Evolutionary conservation across 805 yeast species (phyloP).

Genomic region (Wickerhamiella parazyma): DNA sequence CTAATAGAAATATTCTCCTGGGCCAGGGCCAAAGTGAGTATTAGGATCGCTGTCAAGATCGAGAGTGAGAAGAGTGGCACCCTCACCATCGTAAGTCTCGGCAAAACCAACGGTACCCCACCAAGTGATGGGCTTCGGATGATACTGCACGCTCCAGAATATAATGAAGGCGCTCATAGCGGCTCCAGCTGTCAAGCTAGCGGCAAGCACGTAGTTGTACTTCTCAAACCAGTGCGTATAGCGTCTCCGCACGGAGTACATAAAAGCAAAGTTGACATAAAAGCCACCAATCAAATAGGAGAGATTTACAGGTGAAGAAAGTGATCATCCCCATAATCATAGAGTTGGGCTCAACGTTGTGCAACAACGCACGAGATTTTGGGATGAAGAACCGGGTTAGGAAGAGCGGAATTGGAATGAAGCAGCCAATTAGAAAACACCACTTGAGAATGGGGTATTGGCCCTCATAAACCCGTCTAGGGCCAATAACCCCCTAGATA

Average conservation of each 20-base stretch:
- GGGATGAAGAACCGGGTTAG: conserved; percentile 17
- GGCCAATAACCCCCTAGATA: conserved; percentile 44
- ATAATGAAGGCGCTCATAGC: conserved; percentile 45
- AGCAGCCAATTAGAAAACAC: conserved; percentile 46
- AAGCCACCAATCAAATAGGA: conserved; percentile 12
- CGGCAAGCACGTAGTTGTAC: conserved; percentile 38
- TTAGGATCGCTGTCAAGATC: too few relatives aligned
- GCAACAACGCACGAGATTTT: conserved; percentile 3
- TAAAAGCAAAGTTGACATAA: conserved; percentile 12
- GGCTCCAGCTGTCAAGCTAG: conserved; percentile 45
- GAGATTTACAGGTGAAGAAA: conserved; percentile 17
- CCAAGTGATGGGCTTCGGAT: conserved; percentile 36
- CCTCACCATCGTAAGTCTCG: too few relatives aligned
- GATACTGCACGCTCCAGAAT: conserved; percentile 37
- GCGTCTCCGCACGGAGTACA: conserved; percentile 29
- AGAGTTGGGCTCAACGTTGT: conserved; percentile 37
- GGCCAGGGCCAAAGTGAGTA: too few relatives aligned
- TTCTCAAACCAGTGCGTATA: conserved; percentile 42
- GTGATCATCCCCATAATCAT: conserved; percentile 16
- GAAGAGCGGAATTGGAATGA: conserved; percentile 18
- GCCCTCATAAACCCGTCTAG: conserved; percentile 35
- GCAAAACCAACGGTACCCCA: too few relatives aligned
- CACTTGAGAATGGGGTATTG: conserved; percentile 49
- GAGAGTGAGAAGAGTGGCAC: too few relatives aligned
- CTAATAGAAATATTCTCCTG: too few relatives aligned